These are phyloP conservation scores for Neofusicoccum kwambonambiense DNA, from an alignment of 2,329 filamentous ascomycete species.

Conservation along the genomic window DNA sequence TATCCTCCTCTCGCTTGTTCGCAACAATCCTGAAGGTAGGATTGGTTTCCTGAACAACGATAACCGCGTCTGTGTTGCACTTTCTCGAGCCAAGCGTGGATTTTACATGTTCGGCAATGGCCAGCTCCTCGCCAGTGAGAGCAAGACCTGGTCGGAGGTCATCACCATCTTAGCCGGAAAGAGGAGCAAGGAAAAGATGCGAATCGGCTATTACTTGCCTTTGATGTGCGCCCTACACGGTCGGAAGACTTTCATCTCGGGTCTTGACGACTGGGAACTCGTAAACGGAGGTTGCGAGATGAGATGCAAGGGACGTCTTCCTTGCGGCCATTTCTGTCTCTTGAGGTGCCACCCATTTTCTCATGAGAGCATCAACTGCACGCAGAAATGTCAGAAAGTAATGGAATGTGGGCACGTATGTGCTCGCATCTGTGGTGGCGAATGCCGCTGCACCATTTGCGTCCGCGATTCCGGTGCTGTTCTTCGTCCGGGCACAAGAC, in stretches of 20 bases:
- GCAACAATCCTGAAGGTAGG: slow-evolving; percentile 58
- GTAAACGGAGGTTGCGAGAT: slow-evolving; percentile 14
- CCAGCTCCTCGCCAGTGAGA: slow-evolving; percentile 48
- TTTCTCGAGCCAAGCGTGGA: slow-evolving; percentile 71
- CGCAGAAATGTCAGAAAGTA: background rate
- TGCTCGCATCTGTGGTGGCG: background rate
- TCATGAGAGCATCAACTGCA: background rate
- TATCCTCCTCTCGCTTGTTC: slow-evolving; percentile 75
- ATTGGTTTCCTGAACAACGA: slow-evolving; percentile 74
- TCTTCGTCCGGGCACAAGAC: background rate
- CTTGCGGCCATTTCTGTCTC: slow-evolving; percentile 35
- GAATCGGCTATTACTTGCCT: slow-evolving; percentile 56
- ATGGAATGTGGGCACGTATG: slow-evolving; percentile 6
- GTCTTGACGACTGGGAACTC: background rate
- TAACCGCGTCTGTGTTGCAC: slow-evolving; percentile 62
- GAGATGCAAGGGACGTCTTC: slow-evolving; percentile 21
- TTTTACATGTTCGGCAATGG: slow-evolving; percentile 85
- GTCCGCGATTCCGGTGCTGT: background rate
- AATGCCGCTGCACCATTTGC: slow-evolving; percentile 12
- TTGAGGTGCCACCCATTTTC: slow-evolving; percentile 32
- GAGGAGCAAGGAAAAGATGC: slow-evolving; percentile 28
- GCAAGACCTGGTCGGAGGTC: slow-evolving; percentile 54
- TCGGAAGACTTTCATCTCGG: slow-evolving; percentile 50
- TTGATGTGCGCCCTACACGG: slow-evolving; percentile 63
- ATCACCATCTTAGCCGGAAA: slow-evolving; percentile 45